Base-by-base conservation (phyloP, 352 stramenopile species). In the Pythium sukuiense region DNA sequence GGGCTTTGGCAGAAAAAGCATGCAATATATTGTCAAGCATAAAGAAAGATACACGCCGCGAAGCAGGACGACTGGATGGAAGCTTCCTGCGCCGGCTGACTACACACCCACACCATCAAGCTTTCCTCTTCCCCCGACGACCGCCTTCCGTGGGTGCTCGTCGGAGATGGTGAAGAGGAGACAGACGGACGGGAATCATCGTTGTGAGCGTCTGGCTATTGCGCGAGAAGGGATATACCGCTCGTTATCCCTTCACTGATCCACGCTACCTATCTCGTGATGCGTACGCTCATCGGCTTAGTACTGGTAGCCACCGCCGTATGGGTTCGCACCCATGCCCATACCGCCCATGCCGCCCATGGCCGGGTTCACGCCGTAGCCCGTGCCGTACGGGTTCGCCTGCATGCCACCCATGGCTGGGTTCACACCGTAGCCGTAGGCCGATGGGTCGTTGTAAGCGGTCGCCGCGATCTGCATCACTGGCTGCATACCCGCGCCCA, bases 401-500 rank as follows among this genome's bases (percentile, higher is more conserved):
- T 70, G 76, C 71, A 80, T 82, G 12, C 59, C 69, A 24, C 73
- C 73, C 59, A 75, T 76, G 2, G 62, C 70, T 24, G 69, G 65
- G 63, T 76, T 72, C 62, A 79, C 71, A 32, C 74, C 75, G 58
- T 72, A 72, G 16, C 67, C 72, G 49, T 77, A 76, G 16, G 32
- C 59, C 16, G 74, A 81, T 29, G 76, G 89, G 55, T 96, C 87
- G 61, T 92, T 90, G 80, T 92, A 96, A 6, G 87, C 85, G 0
- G 87, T 94, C 35, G 85, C 81, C 14, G 87, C 87, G 27, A 96
- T 93, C 59, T 79, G 75, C 72, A 96, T 80, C 56, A 95, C 86
- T 18, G 85, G 87, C 67, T 91, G 80, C 75, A 93, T 79, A 55
- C 80, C 83, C 8, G 78, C 82, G 12, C 80, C 85, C 85, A 96